Percentiles rank a stretch among this genome's conserved stretches.
Conservation (phyloP, 768 basidiomycete species). For the Strobilomyces dryophilus region DNA sequence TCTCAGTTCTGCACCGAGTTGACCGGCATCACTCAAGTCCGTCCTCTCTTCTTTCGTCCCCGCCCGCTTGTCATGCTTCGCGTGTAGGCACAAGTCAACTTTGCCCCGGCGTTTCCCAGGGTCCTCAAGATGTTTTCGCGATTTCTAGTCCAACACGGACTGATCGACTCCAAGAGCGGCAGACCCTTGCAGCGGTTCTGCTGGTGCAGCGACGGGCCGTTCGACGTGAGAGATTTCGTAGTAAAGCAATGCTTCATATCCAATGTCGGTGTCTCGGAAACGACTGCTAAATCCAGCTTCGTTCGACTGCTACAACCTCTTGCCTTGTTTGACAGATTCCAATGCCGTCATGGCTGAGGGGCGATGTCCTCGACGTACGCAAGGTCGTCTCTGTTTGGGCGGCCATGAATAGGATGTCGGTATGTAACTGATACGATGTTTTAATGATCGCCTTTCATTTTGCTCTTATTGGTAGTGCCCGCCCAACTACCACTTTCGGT, state of each 20-base stretch:
- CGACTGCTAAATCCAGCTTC: neutral
- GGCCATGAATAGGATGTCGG: slow-evolving; percentile 13
- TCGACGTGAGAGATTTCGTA: slow-evolving; percentile 79
- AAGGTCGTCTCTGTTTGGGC: slow-evolving; percentile 49
- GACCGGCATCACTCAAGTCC: slow-evolving; percentile 91
- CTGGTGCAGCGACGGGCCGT: slow-evolving; percentile 85
- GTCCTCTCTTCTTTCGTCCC: slow-evolving; percentile 25
- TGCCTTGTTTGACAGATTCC: slow-evolving; percentile 40
- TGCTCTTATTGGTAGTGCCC: slow-evolving; percentile 13
- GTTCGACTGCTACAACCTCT: slow-evolving; percentile 8
- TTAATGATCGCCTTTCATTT: neutral
- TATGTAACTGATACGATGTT: slow-evolving; percentile 3
- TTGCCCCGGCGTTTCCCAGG: slow-evolving; percentile 69
- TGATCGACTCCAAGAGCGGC: slow-evolving; percentile 59
- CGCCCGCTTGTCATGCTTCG: slow-evolving; percentile 3
- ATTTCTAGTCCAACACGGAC: slow-evolving; percentile 67
- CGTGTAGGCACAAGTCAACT: slow-evolving; percentile 73
- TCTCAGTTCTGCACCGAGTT: slow-evolving; percentile 81
- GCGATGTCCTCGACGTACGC: slow-evolving; percentile 74
- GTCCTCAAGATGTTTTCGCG: slow-evolving; percentile 58
- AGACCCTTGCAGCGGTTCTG: slow-evolving; percentile 60
- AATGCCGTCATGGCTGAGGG: slow-evolving; percentile 71
- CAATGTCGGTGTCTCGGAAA: slow-evolving; percentile 42
- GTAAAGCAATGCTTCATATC: slow-evolving; percentile 91
- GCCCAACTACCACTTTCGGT: slow-evolving; percentile 18